phyloP scores from a whole-genome alignment of 352 stramenopile species.

The Pythium myriotylum region DNA sequence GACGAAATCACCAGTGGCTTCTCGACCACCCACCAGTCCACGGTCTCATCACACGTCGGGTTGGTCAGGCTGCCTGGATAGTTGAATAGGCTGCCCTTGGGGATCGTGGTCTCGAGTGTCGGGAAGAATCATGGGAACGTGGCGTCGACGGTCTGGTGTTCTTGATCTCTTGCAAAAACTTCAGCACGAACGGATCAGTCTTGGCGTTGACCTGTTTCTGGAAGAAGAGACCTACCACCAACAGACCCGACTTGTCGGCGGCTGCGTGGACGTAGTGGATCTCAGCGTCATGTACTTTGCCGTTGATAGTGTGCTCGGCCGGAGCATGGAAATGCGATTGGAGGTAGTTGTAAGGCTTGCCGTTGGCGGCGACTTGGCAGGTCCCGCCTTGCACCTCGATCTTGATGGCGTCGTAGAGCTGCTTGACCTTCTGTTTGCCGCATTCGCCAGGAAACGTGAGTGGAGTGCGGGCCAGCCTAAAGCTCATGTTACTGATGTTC shows the following conservation, averaged over 20 bases:
- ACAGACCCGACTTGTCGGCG: conserved; percentile 8
- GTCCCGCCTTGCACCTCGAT: conserved; percentile 10
- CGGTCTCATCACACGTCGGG: conserved; percentile 32
- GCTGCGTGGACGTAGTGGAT: conserved; percentile 46
- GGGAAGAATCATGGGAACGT: conserved; percentile 8
- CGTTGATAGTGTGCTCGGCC: conserved; percentile 45
- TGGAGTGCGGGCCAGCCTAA: conserved; percentile 4
- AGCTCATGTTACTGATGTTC: background rate
- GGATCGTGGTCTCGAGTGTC: conserved; percentile 4
- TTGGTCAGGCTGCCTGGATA: conserved; percentile 32
- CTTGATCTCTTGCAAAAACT: conserved; percentile 14
- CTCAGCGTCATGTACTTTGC: conserved; percentile 38
- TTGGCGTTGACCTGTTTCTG: conserved; percentile 14
- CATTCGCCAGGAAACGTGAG: conserved; percentile 29
- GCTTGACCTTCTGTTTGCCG: conserved; percentile 15
- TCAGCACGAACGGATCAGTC: conserved; percentile 17
- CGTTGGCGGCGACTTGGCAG: conserved; percentile 20
- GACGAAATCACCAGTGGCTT: conserved; percentile 15
- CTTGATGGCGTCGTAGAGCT: conserved; percentile 30
- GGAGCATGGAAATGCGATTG: conserved; percentile 44
- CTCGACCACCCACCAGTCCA: conserved; percentile 37
- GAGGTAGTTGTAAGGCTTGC: conserved; percentile 27
- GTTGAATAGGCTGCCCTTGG: conserved; percentile 17
- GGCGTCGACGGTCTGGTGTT: conserved; percentile 1
- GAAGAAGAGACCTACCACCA: conserved; percentile 32